Evolutionary conservation across 352 stramenopile species (phyloP), one percentile per base, ranked within the genome.

Genomic region (Pythium angustatum): DNA sequence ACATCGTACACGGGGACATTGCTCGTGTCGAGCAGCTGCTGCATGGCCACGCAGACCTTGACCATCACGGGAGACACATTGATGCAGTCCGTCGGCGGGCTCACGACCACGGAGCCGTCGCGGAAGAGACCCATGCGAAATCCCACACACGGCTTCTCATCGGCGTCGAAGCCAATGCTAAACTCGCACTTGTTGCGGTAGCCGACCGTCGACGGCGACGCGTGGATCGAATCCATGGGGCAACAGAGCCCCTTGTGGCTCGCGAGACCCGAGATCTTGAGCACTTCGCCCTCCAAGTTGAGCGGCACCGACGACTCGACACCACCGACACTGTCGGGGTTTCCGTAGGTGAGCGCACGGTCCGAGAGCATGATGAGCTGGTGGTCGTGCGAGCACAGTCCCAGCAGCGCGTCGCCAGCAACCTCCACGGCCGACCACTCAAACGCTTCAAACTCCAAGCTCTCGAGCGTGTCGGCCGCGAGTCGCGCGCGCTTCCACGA

Each of bases 121-220:
- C 83, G 82, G 71, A 94, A 97, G 14, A 92, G 64, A 26, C 87
- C 85, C 43, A 94, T 75, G 27, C 91, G 86, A 66, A 98, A 98
- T 17, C 91, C 91, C 3, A 97, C 75, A 44, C 85, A 93, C 2
- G 90, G 81, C 65, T 91, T 81, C 36, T 77, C 77, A 9, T 91
- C 72, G 0, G 59, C 76, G 61, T 96, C 85, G 27, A 88, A 84
- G 40, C 96, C 96, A 69, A 98, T 93, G 40, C 88, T 99, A 73
- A 99, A 98, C 68, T 99, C 96, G 70, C 91, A 98, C 79, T 99
- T 99, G 85, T 99, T 99, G 33, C 97, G 82, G 74, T 98, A 98
- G 26, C 91, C 89, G 69, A 93, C 79, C 1, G 84, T 84, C 44
- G 79, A 66, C 2, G 93, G 94, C 27, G 90, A 98, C 15, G 83